Evolutionary conservation across 2,329 filamentous ascomycete genomes (phyloP).

Genomic region (Epichloe coenophiala): DNA sequence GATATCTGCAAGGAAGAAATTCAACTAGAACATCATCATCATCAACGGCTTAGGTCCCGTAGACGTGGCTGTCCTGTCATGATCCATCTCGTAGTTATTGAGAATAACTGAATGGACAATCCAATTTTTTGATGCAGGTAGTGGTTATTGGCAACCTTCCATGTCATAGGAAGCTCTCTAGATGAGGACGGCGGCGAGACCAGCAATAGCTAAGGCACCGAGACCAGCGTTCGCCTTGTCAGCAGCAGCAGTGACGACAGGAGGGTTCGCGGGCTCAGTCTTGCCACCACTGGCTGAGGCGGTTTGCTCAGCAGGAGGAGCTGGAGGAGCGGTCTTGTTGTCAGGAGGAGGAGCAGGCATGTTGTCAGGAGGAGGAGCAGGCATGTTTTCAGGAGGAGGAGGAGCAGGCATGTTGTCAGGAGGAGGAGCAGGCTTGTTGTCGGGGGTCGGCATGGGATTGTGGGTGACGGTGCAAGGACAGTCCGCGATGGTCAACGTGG

Average conservation of each 20-base stretch:
- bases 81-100: background rate
- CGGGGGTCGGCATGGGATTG: constrained; percentile 9
- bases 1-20: background rate
- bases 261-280: constrained; percentile 3
- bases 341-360: constrained; percentile 2
- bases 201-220: constrained; percentile 25
- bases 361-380: too few relatives aligned
- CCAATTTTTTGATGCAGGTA: too few relatives aligned
- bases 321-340: background rate
- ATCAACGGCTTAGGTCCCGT: background rate
- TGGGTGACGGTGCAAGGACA: constrained; percentile 30
- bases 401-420: background rate
- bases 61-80: background rate
- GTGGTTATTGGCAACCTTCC: background rate
- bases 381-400: too few relatives aligned
- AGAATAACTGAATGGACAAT: background rate
- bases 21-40: background rate
- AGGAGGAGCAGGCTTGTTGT: constrained; percentile 1
- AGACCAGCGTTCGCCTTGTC: constrained; percentile 21
- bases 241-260: constrained; percentile 23
- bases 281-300: constrained; percentile 6
- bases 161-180: constrained; percentile 9
- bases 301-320: constrained; percentile 2
- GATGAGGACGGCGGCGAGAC: constrained; percentile 24
- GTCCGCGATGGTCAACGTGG: constrained; percentile 32